Evolutionary conservation across 2,329 filamentous ascomycete species (phyloP), one percentile per base, ranked within the genome.

Genomic region (Pseudopithomyces chartarum): DNA sequence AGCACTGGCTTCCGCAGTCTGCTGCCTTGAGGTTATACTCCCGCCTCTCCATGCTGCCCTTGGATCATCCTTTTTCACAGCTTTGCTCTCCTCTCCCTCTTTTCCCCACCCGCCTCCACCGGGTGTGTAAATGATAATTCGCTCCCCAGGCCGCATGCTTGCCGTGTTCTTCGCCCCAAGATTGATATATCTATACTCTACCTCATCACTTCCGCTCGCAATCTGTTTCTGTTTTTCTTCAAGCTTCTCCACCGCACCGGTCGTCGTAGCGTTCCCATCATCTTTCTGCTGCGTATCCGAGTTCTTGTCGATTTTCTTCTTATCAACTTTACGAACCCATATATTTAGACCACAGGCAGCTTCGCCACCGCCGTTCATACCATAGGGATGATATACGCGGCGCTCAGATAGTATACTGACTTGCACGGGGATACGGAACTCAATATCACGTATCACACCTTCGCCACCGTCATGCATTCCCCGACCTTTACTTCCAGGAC

Each of bases 151-250:
- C 68, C 86, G 81, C 89, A 94, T 92, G 12, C 84, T 82, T 12
- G 90, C 90, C 23, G 87, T 91, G 64, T 93, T 94, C 81, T 94
- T 94, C 1, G 86, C 89, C 0, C 90, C 90, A 38, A 93, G 72
- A 67, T 90, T 92, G 68, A 93, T 88, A 50, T 82, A 80, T 38
- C 87, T 79, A 72, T 87, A 80, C 58, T 80, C 77, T 1, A 71
- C 87, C 80, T 67, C 82, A 60, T 84, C 81, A 6, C 69, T 68
- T 8, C 69, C 68, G 6, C 63, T 6, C 34, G 48, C 23, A 45
- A 59, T 52, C 23, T 43, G 51, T 32, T 59, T 58, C 63, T 82
- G 80, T 45, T 63, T 65, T 34, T 57, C 56, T 20, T 64, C 63
- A 17, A 63, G 52, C 2, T 39, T 63, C 42, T 69, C 69, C 0